Percentiles rank a stretch among this genome's conserved stretches.
These are phyloP conservation scores for Monilinia laxa DNA, from an alignment of 2,329 filamentous ascomycete genomes.

Conservation along the genomic window DNA sequence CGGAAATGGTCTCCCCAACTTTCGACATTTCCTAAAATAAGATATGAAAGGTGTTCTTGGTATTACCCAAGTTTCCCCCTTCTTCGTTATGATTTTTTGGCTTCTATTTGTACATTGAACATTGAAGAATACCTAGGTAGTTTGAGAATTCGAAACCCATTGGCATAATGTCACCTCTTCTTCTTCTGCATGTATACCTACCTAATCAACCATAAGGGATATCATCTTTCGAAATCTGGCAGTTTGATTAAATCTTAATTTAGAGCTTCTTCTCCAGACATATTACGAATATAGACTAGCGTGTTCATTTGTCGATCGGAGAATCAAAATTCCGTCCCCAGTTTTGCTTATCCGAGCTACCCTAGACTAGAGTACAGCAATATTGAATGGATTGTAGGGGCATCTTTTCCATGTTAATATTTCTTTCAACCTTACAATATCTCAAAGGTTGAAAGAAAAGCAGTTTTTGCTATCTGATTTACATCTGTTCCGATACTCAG, in stretches of 20 bases:
- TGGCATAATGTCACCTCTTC: conserved; percentile 17
- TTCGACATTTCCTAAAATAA: conserved; percentile 23
- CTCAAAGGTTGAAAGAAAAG: neutral
- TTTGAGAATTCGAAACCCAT: conserved; percentile 6
- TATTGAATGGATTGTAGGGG: conserved; percentile 2
- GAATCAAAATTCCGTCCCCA: conserved; percentile 13
- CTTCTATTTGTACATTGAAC: conserved; percentile 13
- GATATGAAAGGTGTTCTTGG: conserved; percentile 21
- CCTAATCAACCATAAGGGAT: conserved; percentile 1
- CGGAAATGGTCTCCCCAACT: conserved; percentile 25
- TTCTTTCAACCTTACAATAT: conserved; percentile 10
- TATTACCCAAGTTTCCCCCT: conserved; percentile 8
- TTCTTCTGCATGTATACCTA: conserved; percentile 7
- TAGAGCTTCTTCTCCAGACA: conserved; percentile 17
- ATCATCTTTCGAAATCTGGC: conserved; percentile 11
- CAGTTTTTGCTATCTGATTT: neutral
- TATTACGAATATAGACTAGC: conserved; percentile 8
- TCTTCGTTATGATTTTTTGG: conserved; percentile 12
- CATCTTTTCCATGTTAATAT: conserved; percentile 6
- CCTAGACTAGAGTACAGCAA: neutral
- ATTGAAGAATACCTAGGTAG: neutral
- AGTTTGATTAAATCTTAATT: conserved; percentile 2
- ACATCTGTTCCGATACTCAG: neutral
- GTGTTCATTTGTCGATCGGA: neutral
- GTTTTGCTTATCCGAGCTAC: neutral